phyloP scores from a whole-genome alignment of 2,329 filamentous ascomycete genomes.

The Rosellinia necatrix region DNA sequence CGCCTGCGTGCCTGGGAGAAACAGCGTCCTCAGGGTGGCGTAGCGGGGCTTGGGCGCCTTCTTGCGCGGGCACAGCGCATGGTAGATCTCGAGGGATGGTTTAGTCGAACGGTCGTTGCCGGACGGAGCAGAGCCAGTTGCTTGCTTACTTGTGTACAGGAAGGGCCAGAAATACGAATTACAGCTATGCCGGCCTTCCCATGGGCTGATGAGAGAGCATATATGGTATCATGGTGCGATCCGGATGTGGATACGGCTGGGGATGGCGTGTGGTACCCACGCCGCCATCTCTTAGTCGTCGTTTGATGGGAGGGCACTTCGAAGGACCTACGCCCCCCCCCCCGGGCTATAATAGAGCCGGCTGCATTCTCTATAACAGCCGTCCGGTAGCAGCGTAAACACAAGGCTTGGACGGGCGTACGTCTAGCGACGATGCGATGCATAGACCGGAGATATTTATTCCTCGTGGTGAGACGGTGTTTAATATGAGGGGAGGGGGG shows the following conservation, averaged over 20 bases:
- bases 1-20: constrained; percentile 50
- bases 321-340: neutral
- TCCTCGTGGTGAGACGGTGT: neutral
- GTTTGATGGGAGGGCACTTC: neutral
- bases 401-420: constrained; percentile 28
- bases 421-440: constrained; percentile 34
- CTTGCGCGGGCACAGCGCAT: constrained; percentile 54
- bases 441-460: constrained; percentile 31
- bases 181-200: constrained; percentile 91
- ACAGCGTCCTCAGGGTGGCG: constrained; percentile 76
- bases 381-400: constrained; percentile 13
- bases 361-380: constrained; percentile 6
- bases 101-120: constrained; percentile 29
- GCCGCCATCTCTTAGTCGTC: constrained; percentile 10
- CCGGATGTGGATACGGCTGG: constrained; percentile 8
- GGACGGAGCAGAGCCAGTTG: constrained; percentile 1
- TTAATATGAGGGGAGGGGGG: neutral
- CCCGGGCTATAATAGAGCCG: constrained; percentile 1
- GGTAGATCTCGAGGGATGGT: constrained; percentile 50
- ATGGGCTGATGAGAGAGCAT: constrained; percentile 84
- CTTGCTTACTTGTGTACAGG: constrained; percentile 55
- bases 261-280: constrained; percentile 9
- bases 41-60: constrained; percentile 53
- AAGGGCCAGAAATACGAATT: constrained; percentile 81
- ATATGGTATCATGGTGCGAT: constrained; percentile 70